Evolutionary conservation across 2,329 filamentous ascomycete species (phyloP), one percentile per base, ranked within the genome.

Genomic region (Teratosphaeria zuluensis): DNA sequence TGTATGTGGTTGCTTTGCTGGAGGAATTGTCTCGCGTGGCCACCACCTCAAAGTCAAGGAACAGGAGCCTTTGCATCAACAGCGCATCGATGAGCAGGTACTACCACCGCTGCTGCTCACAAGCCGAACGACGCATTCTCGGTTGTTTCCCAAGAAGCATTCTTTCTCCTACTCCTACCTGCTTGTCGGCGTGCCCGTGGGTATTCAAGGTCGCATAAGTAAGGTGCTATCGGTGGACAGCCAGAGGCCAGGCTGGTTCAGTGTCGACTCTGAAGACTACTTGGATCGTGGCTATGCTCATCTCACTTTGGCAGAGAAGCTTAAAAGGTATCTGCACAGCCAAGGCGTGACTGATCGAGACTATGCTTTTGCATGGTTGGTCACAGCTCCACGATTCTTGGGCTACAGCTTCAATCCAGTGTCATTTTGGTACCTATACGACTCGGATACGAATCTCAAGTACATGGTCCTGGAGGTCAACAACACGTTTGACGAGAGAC

Each of bases 401-500:
- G 84, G 85, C 2, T 88, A 88, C 67, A 81, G 83, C 24, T 90
- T 89, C 73, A 91, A 90, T 65, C 87, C 87, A 0, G 85, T 88
- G 2, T 90, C 87, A 0, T 88, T 91, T 66, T 92, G 88, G 86
- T 90, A 90, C 64, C 78, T 92, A 2, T 91, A 92, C 69, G 80
- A 84, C 12, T 64, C 72, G 0, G 72, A 81, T 8, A 80, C 80
- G 59, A 72, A 78, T 5, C 76, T 91, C 14, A 80, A 77, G 28
- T 84, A 84, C 58, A 84, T 90, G 73, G 78, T 92, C 1, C 68
- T 89, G 0, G 88, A 92, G 69, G 85, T 90, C 53, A 89, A 89
- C 72, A 90, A 90, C 65, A 89, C 86, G 0, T 90, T 89, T 67
- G 86, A 83, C 54, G 88, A 91, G 70, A 78, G 85, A 55, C 81